A percentile compares a stretch with the other conserved stretches of the same genome.
Evolutionary conservation across 768 basidiomycete species (phyloP).

Genomic region (Coprinellus micaceus): DNA sequence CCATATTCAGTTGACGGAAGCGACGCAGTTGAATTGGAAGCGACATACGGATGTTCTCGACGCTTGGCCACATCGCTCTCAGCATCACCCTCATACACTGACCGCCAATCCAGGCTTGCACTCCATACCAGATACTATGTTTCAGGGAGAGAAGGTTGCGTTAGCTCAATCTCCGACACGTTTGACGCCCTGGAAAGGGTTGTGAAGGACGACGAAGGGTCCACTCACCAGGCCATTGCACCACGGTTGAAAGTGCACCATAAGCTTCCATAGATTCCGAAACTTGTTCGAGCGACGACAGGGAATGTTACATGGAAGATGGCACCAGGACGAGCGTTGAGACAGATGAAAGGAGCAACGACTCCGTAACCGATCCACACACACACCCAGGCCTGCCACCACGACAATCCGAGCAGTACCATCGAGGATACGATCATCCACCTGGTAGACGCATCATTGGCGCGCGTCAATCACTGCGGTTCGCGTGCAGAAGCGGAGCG

Average conservation of each 20-base stretch:
- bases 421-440: slow-evolving; percentile 79
- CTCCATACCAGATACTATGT: slow-evolving; percentile 63
- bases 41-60: slow-evolving; percentile 58
- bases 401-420: slow-evolving; percentile 67
- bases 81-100: slow-evolving; percentile 73
- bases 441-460: slow-evolving; percentile 30
- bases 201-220: not conserved
- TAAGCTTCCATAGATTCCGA: slow-evolving; percentile 72
- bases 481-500: not conserved
- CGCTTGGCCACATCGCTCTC: slow-evolving; percentile 71
- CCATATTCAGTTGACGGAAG: slow-evolving; percentile 5
- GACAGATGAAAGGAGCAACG: slow-evolving; percentile 66
- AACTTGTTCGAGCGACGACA: slow-evolving; percentile 71
- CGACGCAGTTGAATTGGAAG: not conserved
- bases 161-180: not conserved
- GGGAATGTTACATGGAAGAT: slow-evolving; percentile 75
- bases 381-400: slow-evolving; percentile 86
- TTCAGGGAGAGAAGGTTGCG: slow-evolving; percentile 3
- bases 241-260: slow-evolving; percentile 80
- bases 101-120: slow-evolving; percentile 82
- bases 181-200: not conserved
- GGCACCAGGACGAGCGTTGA: slow-evolving; percentile 77
- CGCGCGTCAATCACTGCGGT: slow-evolving; percentile 4
- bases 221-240: slow-evolving; percentile 64
- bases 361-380: slow-evolving; percentile 63